These are phyloP conservation scores for Aspergillus brunneoviolaceus DNA, from an alignment of 2,329 filamentous ascomycete species.

Conservation along the genomic window DNA sequence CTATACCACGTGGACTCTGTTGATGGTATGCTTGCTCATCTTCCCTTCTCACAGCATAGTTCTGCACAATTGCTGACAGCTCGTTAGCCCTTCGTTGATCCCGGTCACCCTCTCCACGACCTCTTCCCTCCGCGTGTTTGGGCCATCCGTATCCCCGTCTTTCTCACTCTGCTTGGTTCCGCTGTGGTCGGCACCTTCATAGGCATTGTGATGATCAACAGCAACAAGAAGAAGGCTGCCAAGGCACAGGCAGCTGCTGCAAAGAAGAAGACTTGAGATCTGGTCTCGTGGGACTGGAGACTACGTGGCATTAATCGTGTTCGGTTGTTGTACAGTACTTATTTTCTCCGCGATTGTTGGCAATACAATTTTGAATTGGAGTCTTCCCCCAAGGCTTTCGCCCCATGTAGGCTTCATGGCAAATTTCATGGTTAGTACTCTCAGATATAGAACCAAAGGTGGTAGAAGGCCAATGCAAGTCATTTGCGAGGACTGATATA, in stretches of 20 bases:
- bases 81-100: conserved; percentile 88
- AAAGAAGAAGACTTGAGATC: conserved; percentile 77
- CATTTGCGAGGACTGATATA: background rate
- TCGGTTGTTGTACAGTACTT: background rate
- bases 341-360: background rate
- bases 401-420: background rate
- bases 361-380: background rate
- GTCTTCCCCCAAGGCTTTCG: background rate
- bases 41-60: too few relatives aligned
- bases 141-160: conserved; percentile 97
- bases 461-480: background rate
- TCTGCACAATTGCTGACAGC: background rate
- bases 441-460: too few relatives aligned
- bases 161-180: conserved; percentile 85
- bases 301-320: background rate
- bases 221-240: conserved; percentile 94
- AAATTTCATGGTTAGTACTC: background rate
- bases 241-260: conserved; percentile 75
- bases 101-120: conserved; percentile 86
- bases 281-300: background rate
- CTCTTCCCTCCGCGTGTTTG: conserved; percentile 97
- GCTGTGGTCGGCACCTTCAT: conserved; percentile 96
- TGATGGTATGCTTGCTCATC: conserved; percentile 68
- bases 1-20: conserved; percentile 95
- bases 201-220: conserved; percentile 96